Conservation (phyloP, 2,329 filamentous ascomycete species). For the Claviceps sp. region DNA sequence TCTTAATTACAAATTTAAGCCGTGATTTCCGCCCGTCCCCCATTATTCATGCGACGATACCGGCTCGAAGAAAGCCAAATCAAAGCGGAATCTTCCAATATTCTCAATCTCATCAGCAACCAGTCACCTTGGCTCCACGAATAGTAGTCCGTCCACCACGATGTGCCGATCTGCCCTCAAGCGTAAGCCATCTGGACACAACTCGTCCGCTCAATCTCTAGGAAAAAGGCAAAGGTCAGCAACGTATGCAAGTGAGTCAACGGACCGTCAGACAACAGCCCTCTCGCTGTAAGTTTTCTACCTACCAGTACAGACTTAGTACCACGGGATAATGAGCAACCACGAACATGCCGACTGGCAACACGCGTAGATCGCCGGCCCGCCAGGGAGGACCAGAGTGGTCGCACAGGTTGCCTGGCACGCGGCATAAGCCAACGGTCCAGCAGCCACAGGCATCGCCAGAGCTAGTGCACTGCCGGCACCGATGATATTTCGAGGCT, state of each 20-base stretch:
- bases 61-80: too few relatives aligned
- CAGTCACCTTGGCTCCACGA: background rate
- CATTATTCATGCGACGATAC: too few relatives aligned
- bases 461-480: background rate
- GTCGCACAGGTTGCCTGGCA: background rate
- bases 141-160: background rate
- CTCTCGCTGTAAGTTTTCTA: background rate
- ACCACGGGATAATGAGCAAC: background rate
- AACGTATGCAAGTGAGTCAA: background rate
- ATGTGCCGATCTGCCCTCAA: background rate
- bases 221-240: background rate
- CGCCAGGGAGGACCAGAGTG: background rate
- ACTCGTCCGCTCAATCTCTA: background rate
- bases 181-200: background rate
- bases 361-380: background rate
- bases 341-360: background rate
- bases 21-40: too few relatives aligned
- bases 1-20: too few relatives aligned
- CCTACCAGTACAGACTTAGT: background rate
- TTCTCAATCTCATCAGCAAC: too few relatives aligned
- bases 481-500: background rate
- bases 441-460: background rate
- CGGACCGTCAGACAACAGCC: background rate
- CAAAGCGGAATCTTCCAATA: too few relatives aligned
- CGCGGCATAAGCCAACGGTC: background rate